These are phyloP conservation scores for Fraxinus dipetala DNA, from an alignment of 305 asterid genomes.

Conservation along the genomic window DNA sequence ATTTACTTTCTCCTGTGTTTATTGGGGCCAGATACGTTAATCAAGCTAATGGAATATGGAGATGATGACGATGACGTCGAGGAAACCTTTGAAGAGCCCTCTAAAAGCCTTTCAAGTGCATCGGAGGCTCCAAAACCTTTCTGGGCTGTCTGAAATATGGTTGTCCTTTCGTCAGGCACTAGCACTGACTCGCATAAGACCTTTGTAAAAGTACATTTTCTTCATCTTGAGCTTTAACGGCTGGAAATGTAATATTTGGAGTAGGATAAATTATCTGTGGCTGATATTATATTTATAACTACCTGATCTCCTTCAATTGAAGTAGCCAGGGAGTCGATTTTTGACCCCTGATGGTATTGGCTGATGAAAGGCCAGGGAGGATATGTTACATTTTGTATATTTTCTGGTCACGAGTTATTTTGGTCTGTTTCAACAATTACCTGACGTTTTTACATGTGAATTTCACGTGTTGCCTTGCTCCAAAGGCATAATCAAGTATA, in stretches of 20 bases:
- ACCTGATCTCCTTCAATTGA: neutral
- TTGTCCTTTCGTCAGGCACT: neutral
- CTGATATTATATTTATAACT: neutral
- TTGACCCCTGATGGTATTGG: neutral
- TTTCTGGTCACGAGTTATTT: neutral
- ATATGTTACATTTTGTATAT: neutral
- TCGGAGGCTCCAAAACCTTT: conserved; percentile 51
- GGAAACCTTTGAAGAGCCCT: conserved; percentile 26
- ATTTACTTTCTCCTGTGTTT: neutral
- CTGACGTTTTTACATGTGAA: neutral
- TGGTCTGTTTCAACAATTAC: neutral
- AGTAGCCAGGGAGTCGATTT: neutral
- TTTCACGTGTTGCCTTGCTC: neutral
- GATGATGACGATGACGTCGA: conserved; percentile 60
- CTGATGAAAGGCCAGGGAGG: neutral
- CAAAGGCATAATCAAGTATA: neutral
- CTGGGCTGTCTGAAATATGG: conserved; percentile 54
- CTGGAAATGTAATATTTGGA: neutral
- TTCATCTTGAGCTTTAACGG: neutral
- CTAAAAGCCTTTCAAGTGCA: conserved; percentile 32
- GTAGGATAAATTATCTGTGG: neutral
- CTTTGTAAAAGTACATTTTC: neutral
- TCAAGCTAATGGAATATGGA: conserved; percentile 90
- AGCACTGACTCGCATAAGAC: neutral
- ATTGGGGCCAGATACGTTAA: conserved; percentile 58